Conservation (phyloP, 176 grass and related monocot genomes). For the Musa schizocarpa region DNA sequence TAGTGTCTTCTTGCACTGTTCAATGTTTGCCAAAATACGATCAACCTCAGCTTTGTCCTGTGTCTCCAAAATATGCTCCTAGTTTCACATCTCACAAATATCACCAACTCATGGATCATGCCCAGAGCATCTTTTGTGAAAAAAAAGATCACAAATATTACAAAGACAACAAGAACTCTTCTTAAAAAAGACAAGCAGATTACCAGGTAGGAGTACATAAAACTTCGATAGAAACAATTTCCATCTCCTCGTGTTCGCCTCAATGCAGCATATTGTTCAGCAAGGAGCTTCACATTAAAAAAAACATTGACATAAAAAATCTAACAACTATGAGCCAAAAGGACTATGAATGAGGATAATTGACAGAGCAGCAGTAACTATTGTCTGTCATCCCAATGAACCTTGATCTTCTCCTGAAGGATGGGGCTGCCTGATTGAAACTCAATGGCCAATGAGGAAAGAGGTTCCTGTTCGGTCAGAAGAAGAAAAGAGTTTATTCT, state of each 20-base stretch:
- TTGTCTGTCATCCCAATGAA: slow-evolving; percentile 17
- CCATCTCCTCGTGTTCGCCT: slow-evolving; percentile 92
- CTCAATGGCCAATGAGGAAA: slow-evolving; percentile 74
- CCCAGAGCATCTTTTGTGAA: neutral
- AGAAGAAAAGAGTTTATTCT: slow-evolving; percentile 10
- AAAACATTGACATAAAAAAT: slow-evolving; percentile 19
- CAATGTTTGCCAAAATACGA: slow-evolving; percentile 70
- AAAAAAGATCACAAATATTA: neutral
- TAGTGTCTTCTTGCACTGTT: slow-evolving; percentile 60
- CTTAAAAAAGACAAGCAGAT: neutral
- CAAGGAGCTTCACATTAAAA: slow-evolving; percentile 60
- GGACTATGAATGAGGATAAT: neutral
- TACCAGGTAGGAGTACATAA: slow-evolving; percentile 99
- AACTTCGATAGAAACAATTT: slow-evolving; percentile 97
- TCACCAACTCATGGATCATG: neutral
- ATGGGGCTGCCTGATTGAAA: slow-evolving; percentile 80
- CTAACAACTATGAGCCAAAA: slow-evolving; percentile 13
- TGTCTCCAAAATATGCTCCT: slow-evolving; percentile 90
- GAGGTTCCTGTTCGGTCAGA: slow-evolving; percentile 63
- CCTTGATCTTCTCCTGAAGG: slow-evolving; percentile 94
- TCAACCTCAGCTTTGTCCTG: slow-evolving; percentile 81
- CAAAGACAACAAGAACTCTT: neutral
- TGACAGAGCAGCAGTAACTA: slow-evolving; percentile 4
- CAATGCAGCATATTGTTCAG: slow-evolving; percentile 85
- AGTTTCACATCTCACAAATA: slow-evolving; percentile 22